These are phyloP conservation scores for Sambucus nigra DNA, from an alignment of 129 eudicot genomes.

Conservation along the genomic window DNA sequence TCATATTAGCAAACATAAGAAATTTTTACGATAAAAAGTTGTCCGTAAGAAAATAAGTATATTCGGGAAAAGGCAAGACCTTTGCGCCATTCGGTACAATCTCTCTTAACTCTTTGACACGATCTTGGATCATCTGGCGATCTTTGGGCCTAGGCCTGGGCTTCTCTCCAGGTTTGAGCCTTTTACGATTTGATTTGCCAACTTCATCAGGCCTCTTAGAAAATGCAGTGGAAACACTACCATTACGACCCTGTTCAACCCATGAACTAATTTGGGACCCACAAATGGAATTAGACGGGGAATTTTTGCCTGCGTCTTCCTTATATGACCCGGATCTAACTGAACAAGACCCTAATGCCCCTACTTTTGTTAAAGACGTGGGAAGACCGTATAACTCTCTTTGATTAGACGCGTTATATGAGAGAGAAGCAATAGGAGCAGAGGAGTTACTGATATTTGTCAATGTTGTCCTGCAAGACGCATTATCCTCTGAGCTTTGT, in stretches of 20 bases:
- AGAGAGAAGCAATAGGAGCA: constrained; percentile 30
- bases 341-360: constrained; percentile 28
- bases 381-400: constrained; percentile 35
- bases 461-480: constrained; percentile 40
- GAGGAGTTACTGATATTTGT: constrained; percentile 39
- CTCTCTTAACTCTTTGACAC: constrained; percentile 85
- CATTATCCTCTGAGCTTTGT: constrained; percentile 41
- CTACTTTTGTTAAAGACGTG: constrained; percentile 32
- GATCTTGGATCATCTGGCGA: constrained; percentile 98
- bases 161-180: constrained; percentile 84
- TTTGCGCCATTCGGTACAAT: constrained; percentile 82
- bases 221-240: constrained; percentile 38
- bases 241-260: constrained; percentile 37
- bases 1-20: not conserved
- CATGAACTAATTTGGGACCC: constrained; percentile 66
- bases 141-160: constrained; percentile 97
- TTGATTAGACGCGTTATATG: constrained; percentile 29
- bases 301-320: constrained; percentile 33
- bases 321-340: constrained; percentile 36
- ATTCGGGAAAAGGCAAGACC: constrained; percentile 23
- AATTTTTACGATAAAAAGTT: not conserved
- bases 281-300: constrained; percentile 40
- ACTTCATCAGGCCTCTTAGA: constrained; percentile 48
- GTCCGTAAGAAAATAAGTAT: not conserved
- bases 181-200: constrained; percentile 63